A percentile compares a stretch with the other conserved stretches of the same genome.
Conservation (phyloP, 2,329 filamentous ascomycete genomes). For the Claviceps sp. region DNA sequence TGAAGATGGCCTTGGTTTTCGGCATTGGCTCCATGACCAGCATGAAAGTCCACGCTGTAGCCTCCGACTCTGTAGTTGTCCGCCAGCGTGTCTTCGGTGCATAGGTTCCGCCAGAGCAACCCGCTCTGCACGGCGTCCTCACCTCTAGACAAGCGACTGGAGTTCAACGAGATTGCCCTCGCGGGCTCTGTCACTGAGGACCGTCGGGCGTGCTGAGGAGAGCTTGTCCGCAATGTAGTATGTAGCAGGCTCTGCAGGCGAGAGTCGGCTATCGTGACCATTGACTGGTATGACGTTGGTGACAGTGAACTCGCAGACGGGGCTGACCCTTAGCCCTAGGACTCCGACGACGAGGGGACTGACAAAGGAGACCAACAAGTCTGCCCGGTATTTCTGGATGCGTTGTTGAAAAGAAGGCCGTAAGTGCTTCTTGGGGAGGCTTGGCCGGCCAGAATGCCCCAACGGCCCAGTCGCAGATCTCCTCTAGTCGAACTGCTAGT, state of each 20-base stretch:
- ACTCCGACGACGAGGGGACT: background rate
- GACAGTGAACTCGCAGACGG: background rate
- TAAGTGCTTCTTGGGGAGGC: slow-evolving; percentile 1
- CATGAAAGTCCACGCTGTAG: slow-evolving; percentile 64
- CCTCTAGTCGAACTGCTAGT: slow-evolving; percentile 3
- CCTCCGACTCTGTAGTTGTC: slow-evolving; percentile 60
- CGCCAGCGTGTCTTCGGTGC: slow-evolving; percentile 58
- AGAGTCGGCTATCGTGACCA: slow-evolving; percentile 4
- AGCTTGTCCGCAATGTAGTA: background rate
- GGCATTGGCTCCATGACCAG: slow-evolving; percentile 48
- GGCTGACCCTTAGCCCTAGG: background rate
- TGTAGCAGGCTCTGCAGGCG: background rate
- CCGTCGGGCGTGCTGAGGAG: slow-evolving; percentile 4
- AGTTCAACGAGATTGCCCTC: slow-evolving; percentile 35
- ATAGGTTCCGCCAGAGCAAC: slow-evolving; percentile 67
- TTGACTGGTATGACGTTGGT: slow-evolving; percentile 2
- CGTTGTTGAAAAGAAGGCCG: background rate
- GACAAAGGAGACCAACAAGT: background rate
- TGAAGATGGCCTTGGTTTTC: slow-evolving; percentile 50
- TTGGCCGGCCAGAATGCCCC: slow-evolving; percentile 1
- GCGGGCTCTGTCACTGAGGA: slow-evolving; percentile 32
- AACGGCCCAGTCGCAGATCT: slow-evolving; percentile 1
- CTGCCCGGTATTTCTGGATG: background rate
- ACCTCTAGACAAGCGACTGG: slow-evolving; percentile 47
- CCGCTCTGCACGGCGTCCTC: slow-evolving; percentile 60